Conservation (phyloP, 73 alveolate genomes). For the Paramecium octaurelia region DNA sequence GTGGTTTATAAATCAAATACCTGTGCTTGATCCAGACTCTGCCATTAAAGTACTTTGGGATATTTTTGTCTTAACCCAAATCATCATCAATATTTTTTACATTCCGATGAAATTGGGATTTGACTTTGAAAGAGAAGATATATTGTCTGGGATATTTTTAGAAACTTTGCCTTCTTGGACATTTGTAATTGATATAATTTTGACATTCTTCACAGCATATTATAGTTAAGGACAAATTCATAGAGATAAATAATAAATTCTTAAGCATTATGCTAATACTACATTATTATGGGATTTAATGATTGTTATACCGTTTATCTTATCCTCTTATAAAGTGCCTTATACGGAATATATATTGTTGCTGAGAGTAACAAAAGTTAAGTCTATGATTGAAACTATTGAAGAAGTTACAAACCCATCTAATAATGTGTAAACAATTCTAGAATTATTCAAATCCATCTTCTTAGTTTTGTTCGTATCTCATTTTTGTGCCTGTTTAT, state of each 20-base stretch:
- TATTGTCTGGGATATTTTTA: not conserved
- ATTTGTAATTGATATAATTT: constrained; percentile 36
- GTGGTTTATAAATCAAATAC: not conserved
- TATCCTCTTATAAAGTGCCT: constrained; percentile 18
- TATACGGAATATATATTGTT: constrained; percentile 36
- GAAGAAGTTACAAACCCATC: constrained; percentile 47
- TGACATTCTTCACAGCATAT: constrained; percentile 53
- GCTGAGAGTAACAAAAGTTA: constrained; percentile 14
- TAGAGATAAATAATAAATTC: constrained; percentile 35
- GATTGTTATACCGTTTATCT: constrained; percentile 37
- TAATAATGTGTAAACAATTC: not conserved
- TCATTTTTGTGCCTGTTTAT: constrained; percentile 62
- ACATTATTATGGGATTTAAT: constrained; percentile 47
- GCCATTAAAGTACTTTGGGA: constrained; percentile 6
- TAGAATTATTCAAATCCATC: constrained; percentile 31
- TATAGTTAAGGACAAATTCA: constrained; percentile 57
- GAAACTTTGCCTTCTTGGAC: constrained; percentile 43
- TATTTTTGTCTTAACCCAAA: not conserved
- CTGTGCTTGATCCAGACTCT: constrained; percentile 32
- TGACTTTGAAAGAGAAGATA: not conserved
- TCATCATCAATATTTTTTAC: not conserved
- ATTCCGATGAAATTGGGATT: constrained; percentile 44
- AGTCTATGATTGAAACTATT: not conserved
- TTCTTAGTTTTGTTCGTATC: constrained; percentile 45
- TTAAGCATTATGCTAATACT: not conserved